Percentiles rank a stretch among this genome's conserved stretches.
phyloP scores from a whole-genome alignment of 768 basidiomycete genomes.

The Mycena epipterygia region DNA sequence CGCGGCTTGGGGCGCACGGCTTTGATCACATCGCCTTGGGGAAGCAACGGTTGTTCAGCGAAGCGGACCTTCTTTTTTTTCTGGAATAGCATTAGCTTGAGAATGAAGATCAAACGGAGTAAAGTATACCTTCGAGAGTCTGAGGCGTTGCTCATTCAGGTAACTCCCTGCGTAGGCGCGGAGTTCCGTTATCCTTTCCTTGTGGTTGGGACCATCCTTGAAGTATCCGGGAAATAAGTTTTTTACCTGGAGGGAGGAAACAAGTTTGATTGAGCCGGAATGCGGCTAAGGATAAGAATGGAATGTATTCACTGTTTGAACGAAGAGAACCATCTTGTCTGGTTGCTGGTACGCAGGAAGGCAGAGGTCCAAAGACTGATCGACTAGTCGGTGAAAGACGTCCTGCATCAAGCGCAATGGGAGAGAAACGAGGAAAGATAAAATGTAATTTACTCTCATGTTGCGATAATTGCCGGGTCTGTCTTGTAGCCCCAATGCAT shows the following conservation, averaged over 20 bases:
- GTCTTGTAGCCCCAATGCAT: neutral
- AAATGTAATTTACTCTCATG: neutral
- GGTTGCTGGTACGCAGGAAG: neutral
- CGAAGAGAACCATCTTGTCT: neutral
- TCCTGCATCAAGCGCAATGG: neutral
- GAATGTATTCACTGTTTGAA: neutral
- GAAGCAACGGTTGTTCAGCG: neutral
- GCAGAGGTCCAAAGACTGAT: slow-evolving; percentile 1
- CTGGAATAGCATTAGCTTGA: too few species aligned
- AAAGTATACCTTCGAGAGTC: neutral
- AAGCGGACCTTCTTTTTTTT: neutral
- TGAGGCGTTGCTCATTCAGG: neutral
- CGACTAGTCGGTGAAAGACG: neutral
- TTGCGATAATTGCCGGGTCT: neutral
- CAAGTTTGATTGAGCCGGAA: neutral
- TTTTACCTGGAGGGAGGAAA: neutral
- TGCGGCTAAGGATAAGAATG: neutral
- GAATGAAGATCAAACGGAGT: neutral
- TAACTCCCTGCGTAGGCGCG: neutral
- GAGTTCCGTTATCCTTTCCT: neutral
- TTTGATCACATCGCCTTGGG: neutral
- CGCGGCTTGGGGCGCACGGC: neutral
- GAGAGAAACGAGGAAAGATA: neutral
- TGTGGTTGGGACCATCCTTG: neutral
- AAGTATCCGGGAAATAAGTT: slow-evolving; percentile 7